Evolutionary conservation across 164 flowering plant species (phyloP), one percentile per base, ranked within the genome.

Genomic region (Macadamia integrifolia): DNA sequence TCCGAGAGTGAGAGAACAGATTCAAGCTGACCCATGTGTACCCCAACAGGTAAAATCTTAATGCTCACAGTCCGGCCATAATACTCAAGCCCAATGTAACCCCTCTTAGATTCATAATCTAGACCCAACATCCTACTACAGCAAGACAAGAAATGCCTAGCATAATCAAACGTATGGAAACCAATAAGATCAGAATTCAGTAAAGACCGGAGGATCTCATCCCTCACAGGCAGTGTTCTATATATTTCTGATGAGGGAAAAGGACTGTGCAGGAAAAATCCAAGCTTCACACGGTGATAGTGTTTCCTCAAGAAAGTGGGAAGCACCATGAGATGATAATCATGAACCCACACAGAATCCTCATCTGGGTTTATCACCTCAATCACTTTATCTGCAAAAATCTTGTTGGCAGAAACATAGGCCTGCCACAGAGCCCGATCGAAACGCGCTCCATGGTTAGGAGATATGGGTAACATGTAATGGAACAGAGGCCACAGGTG

Each of bases 401-500:
- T 59, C 62, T 72, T 66, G 53, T 72, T 72, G 17, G 75, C 75
- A 15, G 66, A 66, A 3, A 72, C 75, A 30, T 72, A 72, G 5
- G 75, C 75, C 62, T 43, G 69, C 75, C 75, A 72, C 3, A 35
- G 66, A 31, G 66, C 55, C 29, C 46, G 75, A 49, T 72, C 58
- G 18, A 66, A 72, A 13, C 66, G 70, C 15, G 65, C 66, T 12
- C 48, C 64, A 12, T 67, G 70, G 15, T 44, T 35, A 28, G 70
- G 69, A 17, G 66, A 61, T 1, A 72, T 23, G 14, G 75, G 75
- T 7, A 72, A 60, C 70, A 72, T 61, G 58, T 66, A 72, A 56
- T 72, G 75, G 49, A 72, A 72, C 15, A 72, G 66, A 10, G 75
- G 75, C 75, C 75, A 72, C 9, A 72, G 75, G 23, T 66, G 32